Conservation (phyloP, 805 yeast genomes). For the Yarrowia bubula region DNA sequence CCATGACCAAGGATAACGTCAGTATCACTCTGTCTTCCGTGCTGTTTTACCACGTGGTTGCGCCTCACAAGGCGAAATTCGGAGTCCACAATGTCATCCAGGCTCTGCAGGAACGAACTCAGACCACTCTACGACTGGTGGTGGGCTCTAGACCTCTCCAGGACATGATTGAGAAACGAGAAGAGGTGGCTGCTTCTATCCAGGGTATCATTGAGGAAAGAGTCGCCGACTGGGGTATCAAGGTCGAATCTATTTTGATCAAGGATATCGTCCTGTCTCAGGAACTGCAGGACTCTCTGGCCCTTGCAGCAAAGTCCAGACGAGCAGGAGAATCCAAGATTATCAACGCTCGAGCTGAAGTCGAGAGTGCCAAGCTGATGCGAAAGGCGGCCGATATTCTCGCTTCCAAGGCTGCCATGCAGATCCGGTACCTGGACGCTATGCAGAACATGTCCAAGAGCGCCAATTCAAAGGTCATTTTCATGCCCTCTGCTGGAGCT, state of each 20-base stretch:
- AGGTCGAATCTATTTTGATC: constrained; percentile 63
- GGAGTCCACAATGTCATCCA: constrained; percentile 53
- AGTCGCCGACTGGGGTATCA: constrained; percentile 69
- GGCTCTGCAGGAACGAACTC: constrained; percentile 65
- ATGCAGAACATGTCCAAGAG: constrained; percentile 68
- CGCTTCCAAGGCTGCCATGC: constrained; percentile 74
- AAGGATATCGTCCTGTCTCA: constrained; percentile 60
- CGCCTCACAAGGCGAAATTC: constrained; percentile 65
- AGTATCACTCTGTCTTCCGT: constrained; percentile 62
- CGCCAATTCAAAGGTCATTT: constrained; percentile 65
- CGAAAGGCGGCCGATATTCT: constrained; percentile 75
- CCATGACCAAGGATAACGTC: constrained; percentile 72
- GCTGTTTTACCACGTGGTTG: constrained; percentile 61
- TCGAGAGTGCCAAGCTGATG: constrained; percentile 71
- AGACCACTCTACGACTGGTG: constrained; percentile 70
- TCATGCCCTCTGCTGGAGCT: constrained; percentile 58
- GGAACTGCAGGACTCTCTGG: constrained; percentile 57
- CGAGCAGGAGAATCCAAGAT: constrained; percentile 75
- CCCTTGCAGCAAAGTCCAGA: constrained; percentile 73
- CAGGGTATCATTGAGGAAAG: constrained; percentile 59
- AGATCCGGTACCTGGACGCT: constrained; percentile 74
- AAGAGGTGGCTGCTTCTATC: constrained; percentile 65
- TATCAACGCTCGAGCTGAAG: constrained; percentile 72
- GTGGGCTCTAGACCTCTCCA: constrained; percentile 64
- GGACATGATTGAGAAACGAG: constrained; percentile 71